phyloP scores from a whole-genome alignment of 192 early-diverging fungal species.

The Neocallimastix lanati region DNA sequence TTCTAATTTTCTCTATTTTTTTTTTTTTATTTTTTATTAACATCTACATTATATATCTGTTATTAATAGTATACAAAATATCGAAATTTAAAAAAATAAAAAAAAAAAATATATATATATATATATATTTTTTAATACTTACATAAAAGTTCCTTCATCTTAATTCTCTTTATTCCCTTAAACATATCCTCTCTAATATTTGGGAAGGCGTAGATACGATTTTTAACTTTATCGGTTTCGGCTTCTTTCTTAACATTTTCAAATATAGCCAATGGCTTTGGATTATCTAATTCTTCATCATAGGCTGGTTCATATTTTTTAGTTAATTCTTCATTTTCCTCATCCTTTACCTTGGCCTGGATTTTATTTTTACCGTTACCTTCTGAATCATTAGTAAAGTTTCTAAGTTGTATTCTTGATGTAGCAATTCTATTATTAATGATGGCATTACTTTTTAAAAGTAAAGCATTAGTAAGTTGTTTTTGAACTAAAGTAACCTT shows the following conservation, averaged over 20 bases:
- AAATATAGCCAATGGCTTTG: background rate
- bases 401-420: background rate
- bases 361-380: background rate
- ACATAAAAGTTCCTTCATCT: background rate
- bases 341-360: background rate
- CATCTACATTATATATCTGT: no score
- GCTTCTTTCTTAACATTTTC: background rate
- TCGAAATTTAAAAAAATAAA: no score
- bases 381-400: background rate
- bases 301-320: background rate
- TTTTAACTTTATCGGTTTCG: background rate
- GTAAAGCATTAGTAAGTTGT: background rate
- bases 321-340: background rate
- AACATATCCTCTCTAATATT: background rate
- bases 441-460: background rate
- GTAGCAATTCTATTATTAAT: background rate
- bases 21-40: no score
- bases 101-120: no score
- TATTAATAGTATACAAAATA: no score
- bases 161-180: background rate
- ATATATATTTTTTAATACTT: background rate
- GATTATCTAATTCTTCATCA: background rate
- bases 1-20: no score
- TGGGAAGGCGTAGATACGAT: background rate
- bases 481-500: background rate